Base-by-base conservation (phyloP, 495 filamentous ascomycete species). In the Astrothelium subdiscretum region DNA sequence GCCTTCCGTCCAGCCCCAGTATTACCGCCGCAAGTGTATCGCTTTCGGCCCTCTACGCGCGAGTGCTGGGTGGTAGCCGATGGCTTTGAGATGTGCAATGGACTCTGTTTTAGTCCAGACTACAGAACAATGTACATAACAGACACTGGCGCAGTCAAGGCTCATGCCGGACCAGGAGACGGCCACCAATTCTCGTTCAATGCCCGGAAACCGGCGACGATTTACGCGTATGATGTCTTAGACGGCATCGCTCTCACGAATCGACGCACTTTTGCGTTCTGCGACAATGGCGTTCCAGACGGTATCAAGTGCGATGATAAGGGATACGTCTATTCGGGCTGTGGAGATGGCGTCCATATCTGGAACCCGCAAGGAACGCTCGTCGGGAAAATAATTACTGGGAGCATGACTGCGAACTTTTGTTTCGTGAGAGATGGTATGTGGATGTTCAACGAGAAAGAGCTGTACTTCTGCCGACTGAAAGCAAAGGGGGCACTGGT, bases 21-120 rank as follows among this genome's bases (percentile, higher is more conserved):
- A n/a, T 57, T 76, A n/a, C 74, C 68, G 20, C 62, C 65, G 38
- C 72, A 75, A 64, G 78, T 83, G 22, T 82, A 82, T 62, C 75
- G 80, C 8, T 83, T 78, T 68, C 73, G 78, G n/a, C 79, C 79
- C 2, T 42, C 59, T 0, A 81, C 73, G 0, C 71, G 75, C 32
- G 72, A 74, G 32, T 72, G 79, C 42, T 67, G 74, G 6, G 79
- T 78, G 31, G 74, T 84, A 24, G 80, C 80, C 2, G 80, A 80
- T 64, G 74, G 73, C 2, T 77, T 81, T 48, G 75, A 70, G 13
- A 66, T 72, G 12, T 78, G 78, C 3, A 80, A 79, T 62, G 79
- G 79, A 0, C 67, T 82, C 44, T 69, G 69, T 31, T 81, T 82
- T 65, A 75, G 75, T 2, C 78, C 79, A 12, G 75, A 79, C 61